Conservation (phyloP, 768 basidiomycete species). For the Leucosporidium creatinivorum region DNA sequence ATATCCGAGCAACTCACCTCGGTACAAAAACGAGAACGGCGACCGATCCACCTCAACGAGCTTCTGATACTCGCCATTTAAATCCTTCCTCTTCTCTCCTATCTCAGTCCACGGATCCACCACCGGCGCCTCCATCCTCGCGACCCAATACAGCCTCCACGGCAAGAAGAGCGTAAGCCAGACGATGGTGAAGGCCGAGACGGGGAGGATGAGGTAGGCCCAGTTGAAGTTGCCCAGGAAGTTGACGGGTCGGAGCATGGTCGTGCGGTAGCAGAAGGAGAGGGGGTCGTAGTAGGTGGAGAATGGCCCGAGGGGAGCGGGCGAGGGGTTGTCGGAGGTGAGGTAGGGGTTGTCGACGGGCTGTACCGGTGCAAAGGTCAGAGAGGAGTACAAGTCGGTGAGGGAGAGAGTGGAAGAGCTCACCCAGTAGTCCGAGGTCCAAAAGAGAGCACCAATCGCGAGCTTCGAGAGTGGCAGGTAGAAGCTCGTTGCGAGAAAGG, state of each 20-base stretch:
- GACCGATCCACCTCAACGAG: constrained; percentile 57
- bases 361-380: constrained; percentile 40
- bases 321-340: constrained; percentile 49
- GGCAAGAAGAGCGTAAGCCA: constrained; percentile 59
- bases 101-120: constrained; percentile 64
- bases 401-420: constrained; percentile 6
- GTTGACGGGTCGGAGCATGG: constrained; percentile 53
- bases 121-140: constrained; percentile 54
- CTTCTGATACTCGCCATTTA: constrained; percentile 52
- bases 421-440: constrained; percentile 62
- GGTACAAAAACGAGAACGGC: constrained; percentile 65
- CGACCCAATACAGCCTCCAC: constrained; percentile 54
- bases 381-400: no score
- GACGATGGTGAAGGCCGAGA: constrained; percentile 51
- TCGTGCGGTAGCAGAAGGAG: constrained; percentile 73
- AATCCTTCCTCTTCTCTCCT: constrained; percentile 45
- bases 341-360: constrained; percentile 62
- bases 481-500: constrained; percentile 59
- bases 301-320: constrained; percentile 53
- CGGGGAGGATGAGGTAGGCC: constrained; percentile 57
- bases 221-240: constrained; percentile 52
- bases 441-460: constrained; percentile 63
- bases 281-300: constrained; percentile 55
- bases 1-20: constrained; percentile 44
- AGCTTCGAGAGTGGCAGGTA: constrained; percentile 73